Evolutionary conservation across 2,329 filamentous ascomycete genomes (phyloP).

Genomic region (Epichloe gansuensis): DNA sequence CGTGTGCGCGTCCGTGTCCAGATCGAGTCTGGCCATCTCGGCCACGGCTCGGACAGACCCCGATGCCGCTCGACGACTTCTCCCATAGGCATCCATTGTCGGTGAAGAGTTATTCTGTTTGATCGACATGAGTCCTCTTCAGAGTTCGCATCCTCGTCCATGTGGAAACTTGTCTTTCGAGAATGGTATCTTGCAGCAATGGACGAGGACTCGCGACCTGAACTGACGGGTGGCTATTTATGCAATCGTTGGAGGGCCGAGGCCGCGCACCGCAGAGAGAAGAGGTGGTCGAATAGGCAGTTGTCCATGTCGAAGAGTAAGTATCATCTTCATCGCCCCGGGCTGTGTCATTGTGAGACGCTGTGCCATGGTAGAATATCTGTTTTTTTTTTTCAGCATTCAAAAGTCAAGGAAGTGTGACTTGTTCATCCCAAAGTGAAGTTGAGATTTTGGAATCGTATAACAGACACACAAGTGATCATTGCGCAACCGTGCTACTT

Average conservation of each 20-base stretch:
- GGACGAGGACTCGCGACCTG: neutral
- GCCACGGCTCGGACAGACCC: too few relatives aligned
- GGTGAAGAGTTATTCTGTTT: neutral
- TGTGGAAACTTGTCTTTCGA: neutral
- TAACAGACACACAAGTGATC: too few relatives aligned
- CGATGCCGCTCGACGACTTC: neutral
- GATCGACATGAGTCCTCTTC: neutral
- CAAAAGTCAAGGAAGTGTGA: too few relatives aligned
- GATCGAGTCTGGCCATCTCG: neutral
- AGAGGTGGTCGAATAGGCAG: neutral
- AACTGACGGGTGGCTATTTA: neutral
- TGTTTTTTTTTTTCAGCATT: too few relatives aligned
- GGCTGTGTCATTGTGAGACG: neutral
- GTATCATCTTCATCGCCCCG: neutral
- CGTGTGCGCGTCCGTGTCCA: neutral
- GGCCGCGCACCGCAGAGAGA: neutral
- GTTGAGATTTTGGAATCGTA: too few relatives aligned
- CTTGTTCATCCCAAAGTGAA: too few relatives aligned
- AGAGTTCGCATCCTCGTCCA: neutral
- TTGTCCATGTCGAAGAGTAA: neutral
- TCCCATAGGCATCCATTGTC: neutral
- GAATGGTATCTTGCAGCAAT: neutral
- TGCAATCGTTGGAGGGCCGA: neutral
- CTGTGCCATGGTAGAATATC: neutral
- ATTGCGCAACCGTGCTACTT: too few relatives aligned